Conservation (phyloP, 306 rosid genomes). For the Acacia confusa region DNA sequence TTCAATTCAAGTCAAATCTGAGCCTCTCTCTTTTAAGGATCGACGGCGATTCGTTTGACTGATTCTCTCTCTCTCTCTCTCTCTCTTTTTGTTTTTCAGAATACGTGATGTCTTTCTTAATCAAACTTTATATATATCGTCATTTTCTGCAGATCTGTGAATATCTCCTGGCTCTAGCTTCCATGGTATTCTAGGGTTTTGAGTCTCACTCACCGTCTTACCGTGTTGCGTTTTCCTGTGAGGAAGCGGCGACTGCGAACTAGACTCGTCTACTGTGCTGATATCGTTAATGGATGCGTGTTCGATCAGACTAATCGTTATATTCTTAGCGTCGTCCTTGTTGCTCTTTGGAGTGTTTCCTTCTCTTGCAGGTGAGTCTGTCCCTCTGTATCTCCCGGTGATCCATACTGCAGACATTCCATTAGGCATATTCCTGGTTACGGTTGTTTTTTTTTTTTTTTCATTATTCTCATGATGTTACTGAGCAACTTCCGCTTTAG, state of each 20-base stretch:
- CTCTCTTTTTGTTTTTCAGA: not conserved
- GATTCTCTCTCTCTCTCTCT: not conserved
- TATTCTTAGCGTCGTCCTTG: constrained; percentile 5
- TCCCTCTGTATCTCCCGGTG: not conserved
- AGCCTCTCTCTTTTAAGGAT: constrained; percentile 21
- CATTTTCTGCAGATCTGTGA: constrained; percentile 4
- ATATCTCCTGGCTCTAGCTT: not conserved
- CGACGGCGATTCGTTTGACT: constrained; percentile 53
- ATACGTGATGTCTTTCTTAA: constrained; percentile 8
- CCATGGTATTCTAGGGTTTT: constrained; percentile 2
- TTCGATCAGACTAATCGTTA: not conserved
- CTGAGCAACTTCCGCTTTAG: not conserved
- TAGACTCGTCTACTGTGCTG: not conserved
- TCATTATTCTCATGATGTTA: not conserved
- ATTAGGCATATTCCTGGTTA: not conserved
- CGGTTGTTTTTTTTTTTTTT: not conserved
- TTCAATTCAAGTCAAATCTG: constrained; percentile 34
- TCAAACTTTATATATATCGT: not conserved
- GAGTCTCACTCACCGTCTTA: not conserved
- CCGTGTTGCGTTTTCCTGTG: constrained; percentile 5
- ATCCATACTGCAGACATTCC: not conserved
- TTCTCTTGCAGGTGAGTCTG: constrained; percentile 30
- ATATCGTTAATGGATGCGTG: constrained; percentile 1
- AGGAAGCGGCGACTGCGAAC: not conserved
- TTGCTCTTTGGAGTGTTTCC: constrained; percentile 22